phyloP scores from a whole-genome alignment of 805 yeast species.

The Candida krabiensis region DNA sequence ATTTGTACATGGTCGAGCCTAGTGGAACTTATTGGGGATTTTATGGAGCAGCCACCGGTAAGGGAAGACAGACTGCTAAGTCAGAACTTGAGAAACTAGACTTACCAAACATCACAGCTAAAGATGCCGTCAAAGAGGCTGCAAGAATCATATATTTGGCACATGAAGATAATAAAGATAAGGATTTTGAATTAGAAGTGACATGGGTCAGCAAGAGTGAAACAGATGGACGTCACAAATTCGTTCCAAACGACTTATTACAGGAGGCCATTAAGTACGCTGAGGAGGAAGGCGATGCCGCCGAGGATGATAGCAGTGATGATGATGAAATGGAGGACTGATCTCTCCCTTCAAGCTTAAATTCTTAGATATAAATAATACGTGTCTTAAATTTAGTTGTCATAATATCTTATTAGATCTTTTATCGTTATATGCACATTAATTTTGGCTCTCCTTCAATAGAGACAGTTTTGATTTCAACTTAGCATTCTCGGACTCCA shows the following conservation, averaged over 20 bases:
- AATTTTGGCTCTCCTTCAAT: too few species aligned
- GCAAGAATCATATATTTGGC: constrained; percentile 92
- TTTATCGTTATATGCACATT: too few species aligned
- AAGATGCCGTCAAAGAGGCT: constrained; percentile 88
- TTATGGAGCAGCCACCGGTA: constrained; percentile 95
- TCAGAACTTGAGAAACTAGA: constrained; percentile 92
- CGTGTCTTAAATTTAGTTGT: too few species aligned
- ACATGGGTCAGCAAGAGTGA: constrained; percentile 81
- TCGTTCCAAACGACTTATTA: constrained; percentile 75
- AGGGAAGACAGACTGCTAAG: constrained; percentile 98
- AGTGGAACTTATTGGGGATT: constrained; percentile 98
- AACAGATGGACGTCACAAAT: constrained; percentile 77
- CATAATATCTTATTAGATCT: too few species aligned
- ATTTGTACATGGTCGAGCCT: constrained; percentile 95
- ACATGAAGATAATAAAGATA: constrained; percentile 97
- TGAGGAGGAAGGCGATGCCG: constrained; percentile 79
- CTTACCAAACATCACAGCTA: constrained; percentile 62
- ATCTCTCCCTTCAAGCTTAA: not conserved
- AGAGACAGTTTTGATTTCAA: constrained; percentile 22
- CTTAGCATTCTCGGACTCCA: constrained; percentile 54
- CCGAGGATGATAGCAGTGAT: constrained; percentile 46
- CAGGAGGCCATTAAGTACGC: constrained; percentile 85
- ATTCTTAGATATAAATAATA: not conserved
- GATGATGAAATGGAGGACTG: constrained; percentile 37
- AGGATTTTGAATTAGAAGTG: constrained; percentile 92